A percentile compares a stretch with the other conserved stretches of the same genome.
phyloP scores from a whole-genome alignment of 768 basidiomycete species.

The Pulveroboletus sp. region DNA sequence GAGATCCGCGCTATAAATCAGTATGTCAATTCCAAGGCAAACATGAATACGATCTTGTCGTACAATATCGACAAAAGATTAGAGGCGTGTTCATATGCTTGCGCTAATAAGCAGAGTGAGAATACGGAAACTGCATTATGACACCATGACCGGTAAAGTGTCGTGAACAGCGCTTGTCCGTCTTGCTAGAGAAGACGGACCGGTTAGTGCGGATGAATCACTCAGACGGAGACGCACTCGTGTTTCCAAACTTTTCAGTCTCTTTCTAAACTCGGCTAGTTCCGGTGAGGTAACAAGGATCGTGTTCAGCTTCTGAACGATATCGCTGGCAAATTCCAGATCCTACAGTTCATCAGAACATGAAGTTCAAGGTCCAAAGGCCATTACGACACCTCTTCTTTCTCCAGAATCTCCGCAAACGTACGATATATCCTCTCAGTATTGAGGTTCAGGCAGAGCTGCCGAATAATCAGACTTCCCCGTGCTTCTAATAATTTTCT shows the following conservation, averaged over 20 bases:
- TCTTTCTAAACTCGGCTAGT: constrained; percentile 87
- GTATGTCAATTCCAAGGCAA: background rate
- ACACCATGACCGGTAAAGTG: constrained; percentile 95
- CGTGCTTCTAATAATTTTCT: constrained; percentile 82
- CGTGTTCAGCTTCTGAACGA: constrained; percentile 95
- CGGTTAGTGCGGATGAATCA: background rate
- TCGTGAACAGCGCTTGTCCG: constrained; percentile 91
- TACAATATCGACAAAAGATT: constrained; percentile 95
- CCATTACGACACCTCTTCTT: constrained; percentile 73
- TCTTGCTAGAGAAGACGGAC: constrained; percentile 58
- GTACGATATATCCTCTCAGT: constrained; percentile 94
- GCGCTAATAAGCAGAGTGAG: constrained; percentile 91
- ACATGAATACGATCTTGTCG: constrained; percentile 18
- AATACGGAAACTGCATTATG: constrained; percentile 97
- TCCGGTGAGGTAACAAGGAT: constrained; percentile 97
- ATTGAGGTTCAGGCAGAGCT: constrained; percentile 89
- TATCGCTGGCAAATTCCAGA: constrained; percentile 94
- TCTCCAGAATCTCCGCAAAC: constrained; percentile 95
- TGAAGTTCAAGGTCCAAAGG: background rate
- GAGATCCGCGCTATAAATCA: constrained; percentile 71
- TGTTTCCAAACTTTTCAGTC: constrained; percentile 89
- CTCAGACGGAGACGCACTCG: constrained; percentile 49
- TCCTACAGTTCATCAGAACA: constrained; percentile 48
- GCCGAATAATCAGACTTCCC: constrained; percentile 93
- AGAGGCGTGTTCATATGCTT: constrained; percentile 98